phyloP scores from a whole-genome alignment of 352 stramenopile species.

The Pythium volutum region DNA sequence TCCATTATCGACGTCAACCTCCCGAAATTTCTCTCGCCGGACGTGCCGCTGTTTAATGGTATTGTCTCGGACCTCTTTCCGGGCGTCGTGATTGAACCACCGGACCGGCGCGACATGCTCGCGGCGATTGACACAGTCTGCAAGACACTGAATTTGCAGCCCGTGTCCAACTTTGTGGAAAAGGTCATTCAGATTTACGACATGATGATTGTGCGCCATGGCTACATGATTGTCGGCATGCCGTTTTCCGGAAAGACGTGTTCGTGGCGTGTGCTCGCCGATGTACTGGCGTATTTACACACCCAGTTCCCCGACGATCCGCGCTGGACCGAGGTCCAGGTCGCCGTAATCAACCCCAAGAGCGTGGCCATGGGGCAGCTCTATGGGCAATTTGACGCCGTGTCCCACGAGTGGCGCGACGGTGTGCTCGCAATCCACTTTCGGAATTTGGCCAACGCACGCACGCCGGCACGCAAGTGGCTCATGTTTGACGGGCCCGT shows the following conservation, averaged over 20 bases:
- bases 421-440: slow-evolving; percentile 95
- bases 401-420: slow-evolving; percentile 95
- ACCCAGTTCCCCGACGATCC: slow-evolving; percentile 63
- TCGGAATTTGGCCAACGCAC: slow-evolving; percentile 82
- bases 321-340: slow-evolving; percentile 88
- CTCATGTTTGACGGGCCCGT: slow-evolving; percentile 94
- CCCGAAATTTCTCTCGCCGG: slow-evolving; percentile 93
- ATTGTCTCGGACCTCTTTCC: slow-evolving; percentile 96
- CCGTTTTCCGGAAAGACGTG: slow-evolving; percentile 93
- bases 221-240: slow-evolving; percentile 96
- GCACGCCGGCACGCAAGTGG: slow-evolving; percentile 92
- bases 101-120: slow-evolving; percentile 86
- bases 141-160: slow-evolving; percentile 81
- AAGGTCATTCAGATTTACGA: slow-evolving; percentile 96
- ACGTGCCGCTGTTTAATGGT: slow-evolving; percentile 95
- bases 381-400: slow-evolving; percentile 93
- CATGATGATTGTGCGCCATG: slow-evolving; percentile 96
- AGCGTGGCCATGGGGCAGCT: slow-evolving; percentile 94
- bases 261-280: slow-evolving; percentile 87
- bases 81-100: slow-evolving; percentile 84
- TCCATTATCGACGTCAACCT: slow-evolving; percentile 95
- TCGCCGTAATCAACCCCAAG: slow-evolving; percentile 93
- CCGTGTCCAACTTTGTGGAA: slow-evolving; percentile 89
- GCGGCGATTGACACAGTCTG: slow-evolving; percentile 87
- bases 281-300: slow-evolving; percentile 88